Base-by-base conservation (phyloP, 768 basidiomycete species). In the Boletellus sp. region DNA sequence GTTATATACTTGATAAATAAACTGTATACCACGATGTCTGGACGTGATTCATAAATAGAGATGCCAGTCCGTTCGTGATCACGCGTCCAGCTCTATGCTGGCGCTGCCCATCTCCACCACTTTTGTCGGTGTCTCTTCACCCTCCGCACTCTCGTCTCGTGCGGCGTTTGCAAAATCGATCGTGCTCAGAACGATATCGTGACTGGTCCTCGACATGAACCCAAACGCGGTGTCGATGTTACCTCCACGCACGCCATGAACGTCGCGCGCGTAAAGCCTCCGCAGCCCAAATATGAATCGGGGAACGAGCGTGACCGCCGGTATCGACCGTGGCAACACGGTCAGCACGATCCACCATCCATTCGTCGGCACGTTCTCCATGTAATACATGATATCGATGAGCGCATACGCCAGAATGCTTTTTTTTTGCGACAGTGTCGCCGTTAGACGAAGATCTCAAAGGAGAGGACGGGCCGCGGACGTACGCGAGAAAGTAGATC, bases 401-500 rank as follows among this genome's bases (percentile, higher is more conserved):
- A 50, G 10, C 7, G 47, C 38, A 8, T 40, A 40, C n/a, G n/a
- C 3, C n/a, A 47, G 20, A 31, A 47, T n/a, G 12, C 47, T 47
- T 6, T n/a, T 17, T 20, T 11, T 23, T 4, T n/a, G 33, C 8
- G n/a, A 16, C 2, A 11, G 8, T 23, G 38, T 23, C 19, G 22
- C 3, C 28, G 17, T 19, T 11, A 42, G 42, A 9, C 11, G 16
- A 4, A 16, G 20, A 28, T 17, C 11, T 35, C n/a, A n/a, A n/a
- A n/a, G n/a, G n/a, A n/a, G n/a, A 10, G 34, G 10, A 40, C 31
- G 12, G 24, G 15, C 8, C 17, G 12, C 7, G 20, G n/a, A 50
- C 48, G 3, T 32, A 50, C 48, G 31, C 17, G 13, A 49, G 12
- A 35, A 49, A 49, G 42, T 49, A 49, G 39, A 42, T 15, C 6